Conservation (phyloP, 331 rosid species). For the Quercus tomentella region DNA sequence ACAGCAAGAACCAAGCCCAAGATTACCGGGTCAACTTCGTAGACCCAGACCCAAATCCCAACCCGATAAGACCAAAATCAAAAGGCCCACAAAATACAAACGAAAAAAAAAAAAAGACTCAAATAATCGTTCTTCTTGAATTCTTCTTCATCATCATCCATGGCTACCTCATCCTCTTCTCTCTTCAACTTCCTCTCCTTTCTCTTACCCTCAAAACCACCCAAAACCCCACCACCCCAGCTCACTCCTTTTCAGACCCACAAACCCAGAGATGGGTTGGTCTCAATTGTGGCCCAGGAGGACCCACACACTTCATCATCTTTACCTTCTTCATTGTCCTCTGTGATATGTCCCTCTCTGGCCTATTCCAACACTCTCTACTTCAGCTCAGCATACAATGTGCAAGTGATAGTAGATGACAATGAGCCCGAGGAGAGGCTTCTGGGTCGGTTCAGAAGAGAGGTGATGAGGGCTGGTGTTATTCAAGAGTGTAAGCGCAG, state of each 20-base stretch:
- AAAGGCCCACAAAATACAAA: neutral
- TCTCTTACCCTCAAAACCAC: constrained; percentile 52
- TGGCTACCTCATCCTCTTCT: constrained; percentile 63
- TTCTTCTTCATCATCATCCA: neutral
- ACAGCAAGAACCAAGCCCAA: neutral
- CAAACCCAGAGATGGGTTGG: constrained; percentile 18
- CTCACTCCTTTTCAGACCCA: constrained; percentile 26
- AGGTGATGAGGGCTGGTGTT: constrained; percentile 80
- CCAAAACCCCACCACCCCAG: constrained; percentile 33
- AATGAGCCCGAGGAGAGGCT: constrained; percentile 82
- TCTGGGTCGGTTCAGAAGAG: constrained; percentile 61
- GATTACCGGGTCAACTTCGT: neutral
- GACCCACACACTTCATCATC: constrained; percentile 20
- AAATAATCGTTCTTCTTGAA: too few relatives aligned
- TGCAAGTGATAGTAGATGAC: constrained; percentile 65
- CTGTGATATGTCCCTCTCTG: constrained; percentile 57
- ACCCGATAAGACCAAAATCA: neutral
- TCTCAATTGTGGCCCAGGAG: constrained; percentile 22
- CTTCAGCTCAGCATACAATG: constrained; percentile 58
- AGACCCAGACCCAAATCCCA: neutral
- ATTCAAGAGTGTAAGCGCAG: constrained; percentile 76
- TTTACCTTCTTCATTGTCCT: constrained; percentile 21
- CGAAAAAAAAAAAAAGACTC: too few relatives aligned
- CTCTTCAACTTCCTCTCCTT: constrained; percentile 54
- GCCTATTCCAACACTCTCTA: constrained; percentile 50